Conservation (phyloP, 1,284 basidiomycete genomes). For the Peniophora sp. region DNA sequence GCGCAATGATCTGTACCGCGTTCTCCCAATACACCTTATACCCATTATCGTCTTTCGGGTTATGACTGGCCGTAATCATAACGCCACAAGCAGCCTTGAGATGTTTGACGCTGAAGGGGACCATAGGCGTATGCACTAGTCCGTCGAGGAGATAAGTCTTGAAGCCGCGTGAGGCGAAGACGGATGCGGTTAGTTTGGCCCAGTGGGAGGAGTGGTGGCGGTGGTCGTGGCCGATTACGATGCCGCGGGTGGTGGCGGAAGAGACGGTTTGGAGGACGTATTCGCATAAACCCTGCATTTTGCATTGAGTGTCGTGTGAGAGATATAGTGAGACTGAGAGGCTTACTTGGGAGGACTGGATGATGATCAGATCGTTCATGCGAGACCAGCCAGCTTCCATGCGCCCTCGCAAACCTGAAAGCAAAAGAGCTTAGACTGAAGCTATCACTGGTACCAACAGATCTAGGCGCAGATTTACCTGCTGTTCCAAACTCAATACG, state of each 20-base stretch:
- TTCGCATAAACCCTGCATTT: constrained; percentile 59
- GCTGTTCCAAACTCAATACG: constrained; percentile 85
- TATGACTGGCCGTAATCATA: constrained; percentile 89
- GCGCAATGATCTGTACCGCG: constrained; percentile 78
- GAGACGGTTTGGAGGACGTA: constrained; percentile 53
- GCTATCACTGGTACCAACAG: too few relatives aligned
- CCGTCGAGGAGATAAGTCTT: constrained; percentile 66
- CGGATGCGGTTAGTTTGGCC: constrained; percentile 66
- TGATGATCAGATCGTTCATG: constrained; percentile 81
- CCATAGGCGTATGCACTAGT: constrained; percentile 77
- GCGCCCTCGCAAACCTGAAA: constrained; percentile 63
- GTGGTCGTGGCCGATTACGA: constrained; percentile 81
- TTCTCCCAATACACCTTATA: constrained; percentile 91
- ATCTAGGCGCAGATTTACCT: constrained; percentile 34
- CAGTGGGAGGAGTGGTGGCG: constrained; percentile 70
- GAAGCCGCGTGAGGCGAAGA: constrained; percentile 55
- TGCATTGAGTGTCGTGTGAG: constrained; percentile 3
- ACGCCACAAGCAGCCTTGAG: constrained; percentile 71
- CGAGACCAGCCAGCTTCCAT: constrained; percentile 84
- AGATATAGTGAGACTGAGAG: neutral
- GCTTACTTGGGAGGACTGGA: constrained; percentile 74
- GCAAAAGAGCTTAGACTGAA: neutral
- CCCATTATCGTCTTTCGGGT: constrained; percentile 85
- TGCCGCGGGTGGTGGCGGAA: constrained; percentile 48
- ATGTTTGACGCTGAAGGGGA: constrained; percentile 68